A percentile compares a stretch with the other conserved stretches of the same genome.
Conservation (phyloP, 495 filamentous ascomycete genomes). For the Penicillium alfredii region DNA sequence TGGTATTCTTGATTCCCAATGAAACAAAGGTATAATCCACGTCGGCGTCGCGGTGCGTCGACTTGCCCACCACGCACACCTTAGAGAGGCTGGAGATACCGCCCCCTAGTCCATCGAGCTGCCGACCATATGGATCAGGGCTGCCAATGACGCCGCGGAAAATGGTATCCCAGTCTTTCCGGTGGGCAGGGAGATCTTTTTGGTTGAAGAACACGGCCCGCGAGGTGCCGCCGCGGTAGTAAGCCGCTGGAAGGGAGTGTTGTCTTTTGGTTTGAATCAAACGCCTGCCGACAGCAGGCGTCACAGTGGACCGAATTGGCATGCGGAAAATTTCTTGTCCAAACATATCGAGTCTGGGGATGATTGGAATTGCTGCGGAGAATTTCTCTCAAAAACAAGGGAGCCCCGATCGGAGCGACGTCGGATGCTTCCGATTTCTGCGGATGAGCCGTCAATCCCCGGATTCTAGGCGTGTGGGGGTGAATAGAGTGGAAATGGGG, state of each 20-base stretch:
- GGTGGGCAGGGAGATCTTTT: slow-evolving; percentile 44
- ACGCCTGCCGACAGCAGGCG: too few species aligned
- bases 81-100: slow-evolving; percentile 67
- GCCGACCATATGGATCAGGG: slow-evolving; percentile 61
- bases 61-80: slow-evolving; percentile 55
- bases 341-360: too few species aligned
- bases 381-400: too few species aligned
- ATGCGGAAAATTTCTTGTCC: too few species aligned
- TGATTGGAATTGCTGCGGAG: too few species aligned
- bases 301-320: too few species aligned
- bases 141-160: slow-evolving; percentile 60
- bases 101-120: slow-evolving; percentile 67
- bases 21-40: slow-evolving; percentile 70
- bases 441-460: too few species aligned
- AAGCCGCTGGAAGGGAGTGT: slow-evolving; percentile 51
- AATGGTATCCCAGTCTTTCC: slow-evolving; percentile 47
- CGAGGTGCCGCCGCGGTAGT: slow-evolving; percentile 69
- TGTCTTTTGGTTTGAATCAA: slow-evolving; percentile 18
- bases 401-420: too few species aligned
- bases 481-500: too few species aligned
- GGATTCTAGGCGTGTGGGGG: too few species aligned
- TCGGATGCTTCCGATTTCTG: too few species aligned
- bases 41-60: slow-evolving; percentile 47
- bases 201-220: slow-evolving; percentile 59
- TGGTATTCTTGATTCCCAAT: slow-evolving; percentile 52